Conservation (phyloP, 345 rosid species). For the Firmiana major region DNA sequence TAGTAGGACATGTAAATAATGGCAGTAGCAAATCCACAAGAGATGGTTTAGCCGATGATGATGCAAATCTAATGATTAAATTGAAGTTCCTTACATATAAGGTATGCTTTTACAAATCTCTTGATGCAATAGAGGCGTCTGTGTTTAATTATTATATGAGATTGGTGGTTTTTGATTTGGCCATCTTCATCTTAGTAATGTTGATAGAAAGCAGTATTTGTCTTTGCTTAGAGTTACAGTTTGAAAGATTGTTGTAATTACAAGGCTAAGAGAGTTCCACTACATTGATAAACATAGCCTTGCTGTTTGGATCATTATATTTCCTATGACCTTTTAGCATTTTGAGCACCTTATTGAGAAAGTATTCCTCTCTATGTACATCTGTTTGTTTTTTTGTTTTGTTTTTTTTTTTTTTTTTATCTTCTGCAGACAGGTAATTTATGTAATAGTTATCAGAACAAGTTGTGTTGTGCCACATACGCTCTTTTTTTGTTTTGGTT, state of each 20-base stretch:
- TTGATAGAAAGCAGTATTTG: neutral
- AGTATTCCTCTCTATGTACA: neutral
- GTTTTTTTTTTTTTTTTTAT: neutral
- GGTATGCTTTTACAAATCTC: slow-evolving; percentile 35
- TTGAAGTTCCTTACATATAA: slow-evolving; percentile 90
- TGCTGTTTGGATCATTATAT: neutral
- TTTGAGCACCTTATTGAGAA: neutral
- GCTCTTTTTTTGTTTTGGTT: neutral
- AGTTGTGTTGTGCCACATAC: neutral
- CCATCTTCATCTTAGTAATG: neutral
- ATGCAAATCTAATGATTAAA: slow-evolving; percentile 91
- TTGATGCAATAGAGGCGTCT: neutral
- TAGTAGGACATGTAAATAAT: slow-evolving; percentile 38
- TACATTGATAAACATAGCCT: neutral
- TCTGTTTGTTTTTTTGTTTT: neutral
- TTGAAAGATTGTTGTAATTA: neutral
- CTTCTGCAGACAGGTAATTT: neutral
- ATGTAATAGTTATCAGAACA: neutral
- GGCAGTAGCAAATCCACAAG: slow-evolving; percentile 28
- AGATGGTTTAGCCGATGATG: slow-evolving; percentile 73
- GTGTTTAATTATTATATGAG: neutral
- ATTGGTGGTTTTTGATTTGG: neutral
- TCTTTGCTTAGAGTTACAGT: neutral
- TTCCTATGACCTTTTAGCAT: neutral
- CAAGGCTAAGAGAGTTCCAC: neutral